phyloP scores from a whole-genome alignment of 768 basidiomycete genomes.

The Suillus tomentosus region DNA sequence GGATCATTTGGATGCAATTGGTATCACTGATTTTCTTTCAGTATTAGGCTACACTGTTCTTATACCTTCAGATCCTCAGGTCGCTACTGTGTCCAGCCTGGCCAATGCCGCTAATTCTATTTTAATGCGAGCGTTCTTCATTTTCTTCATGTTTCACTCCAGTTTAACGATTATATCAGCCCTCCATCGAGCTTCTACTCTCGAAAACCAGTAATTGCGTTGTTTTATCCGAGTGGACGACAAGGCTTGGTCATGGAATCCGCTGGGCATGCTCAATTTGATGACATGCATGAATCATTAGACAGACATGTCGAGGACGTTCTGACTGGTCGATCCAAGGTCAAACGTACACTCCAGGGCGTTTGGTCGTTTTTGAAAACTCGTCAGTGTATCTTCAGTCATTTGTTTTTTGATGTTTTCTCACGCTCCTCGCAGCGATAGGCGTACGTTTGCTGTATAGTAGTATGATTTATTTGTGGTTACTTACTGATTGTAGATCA shows the following conservation, averaged over 20 bases:
- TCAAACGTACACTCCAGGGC: conserved; percentile 62
- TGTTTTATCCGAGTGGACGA: conserved; percentile 39
- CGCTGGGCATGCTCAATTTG: conserved; percentile 33
- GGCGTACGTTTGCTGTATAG: conserved; percentile 52
- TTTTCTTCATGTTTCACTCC: conserved; percentile 2
- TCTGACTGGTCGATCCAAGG: conserved; percentile 58
- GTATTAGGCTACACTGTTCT: conserved; percentile 10
- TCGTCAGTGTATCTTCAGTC: conserved; percentile 46
- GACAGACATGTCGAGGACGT: conserved; percentile 83
- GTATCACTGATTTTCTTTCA: conserved; percentile 36
- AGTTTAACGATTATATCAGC: conserved; percentile 34
- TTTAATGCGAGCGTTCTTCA: conserved; percentile 49
- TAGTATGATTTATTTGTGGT: background rate
- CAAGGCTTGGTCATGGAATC: conserved; percentile 25
- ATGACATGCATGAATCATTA: conserved; percentile 49
- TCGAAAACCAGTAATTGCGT: conserved; percentile 64
- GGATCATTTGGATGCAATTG: conserved; percentile 81
- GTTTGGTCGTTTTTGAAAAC: conserved; percentile 86
- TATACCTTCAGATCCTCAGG: conserved; percentile 59
- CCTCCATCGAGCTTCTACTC: conserved; percentile 73
- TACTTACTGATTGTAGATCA: conserved; percentile 1
- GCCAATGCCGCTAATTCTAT: conserved; percentile 83
- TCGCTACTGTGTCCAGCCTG: conserved; percentile 72
- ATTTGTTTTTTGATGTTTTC: conserved; percentile 5
- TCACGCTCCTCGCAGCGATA: conserved; percentile 46